These are phyloP conservation scores for Pichia sp. DNA, from an alignment of 1,139 yeast genomes.

Conservation along the genomic window DNA sequence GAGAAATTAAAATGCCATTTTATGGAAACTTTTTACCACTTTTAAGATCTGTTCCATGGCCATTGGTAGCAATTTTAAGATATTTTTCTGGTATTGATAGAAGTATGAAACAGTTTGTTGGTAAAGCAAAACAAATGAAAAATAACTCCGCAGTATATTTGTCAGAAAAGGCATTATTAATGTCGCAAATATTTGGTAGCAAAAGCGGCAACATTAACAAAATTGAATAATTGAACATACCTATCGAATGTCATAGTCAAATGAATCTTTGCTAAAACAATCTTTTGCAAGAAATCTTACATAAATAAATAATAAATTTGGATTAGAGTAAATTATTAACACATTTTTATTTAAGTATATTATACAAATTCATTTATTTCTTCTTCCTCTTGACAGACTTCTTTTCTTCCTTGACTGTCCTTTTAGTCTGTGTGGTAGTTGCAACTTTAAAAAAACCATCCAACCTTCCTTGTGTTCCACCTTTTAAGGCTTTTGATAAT, in stretches of 20 bases:
- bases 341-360: neutral
- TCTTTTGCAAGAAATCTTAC: no score
- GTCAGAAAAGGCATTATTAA: slow-evolving; percentile 6
- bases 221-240: no score
- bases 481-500: slow-evolving; percentile 73
- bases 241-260: no score
- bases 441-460: slow-evolving; percentile 77
- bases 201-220: neutral
- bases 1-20: slow-evolving; percentile 66
- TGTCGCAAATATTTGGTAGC: slow-evolving; percentile 2
- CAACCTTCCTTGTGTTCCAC: slow-evolving; percentile 84
- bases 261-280: no score
- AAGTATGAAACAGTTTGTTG: slow-evolving; percentile 41
- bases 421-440: slow-evolving; percentile 31
- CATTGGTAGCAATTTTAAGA: slow-evolving; percentile 50
- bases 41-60: slow-evolving; percentile 70
- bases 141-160: slow-evolving; percentile 2
- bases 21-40: slow-evolving; percentile 72
- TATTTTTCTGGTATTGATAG: slow-evolving; percentile 57
- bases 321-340: neutral
- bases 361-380: slow-evolving; percentile 12
- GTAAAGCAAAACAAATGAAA: slow-evolving; percentile 5
- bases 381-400: slow-evolving; percentile 19
- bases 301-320: no score
- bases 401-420: slow-evolving; percentile 32